These are phyloP conservation scores for Magnusiomyces tetraspermus DNA, from an alignment of 1,139 yeast genomes.

Conservation along the genomic window DNA sequence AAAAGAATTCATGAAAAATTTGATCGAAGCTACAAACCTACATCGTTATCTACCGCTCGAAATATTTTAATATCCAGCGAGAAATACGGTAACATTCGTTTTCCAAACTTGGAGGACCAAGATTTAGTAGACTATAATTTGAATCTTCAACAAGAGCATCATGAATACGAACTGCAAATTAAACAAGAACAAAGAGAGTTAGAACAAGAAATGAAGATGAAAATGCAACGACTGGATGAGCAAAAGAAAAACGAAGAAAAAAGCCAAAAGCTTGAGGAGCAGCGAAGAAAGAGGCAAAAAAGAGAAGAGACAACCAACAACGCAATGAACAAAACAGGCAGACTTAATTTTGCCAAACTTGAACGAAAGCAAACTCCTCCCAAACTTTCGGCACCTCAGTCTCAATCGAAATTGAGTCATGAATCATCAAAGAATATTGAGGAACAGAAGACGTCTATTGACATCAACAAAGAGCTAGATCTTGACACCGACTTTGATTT, in stretches of 20 bases:
- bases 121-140: not conserved
- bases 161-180: no score
- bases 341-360: no score
- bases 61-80: not conserved
- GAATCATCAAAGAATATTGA: no score
- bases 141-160: no score
- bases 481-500: no score
- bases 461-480: no score
- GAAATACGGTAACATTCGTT: not conserved
- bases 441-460: no score
- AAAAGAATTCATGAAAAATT: not conserved
- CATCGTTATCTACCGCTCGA: not conserved
- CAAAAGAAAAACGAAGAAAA: not conserved
- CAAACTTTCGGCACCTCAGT: no score
- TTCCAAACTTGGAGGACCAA: not conserved
- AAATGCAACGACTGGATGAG: not conserved
- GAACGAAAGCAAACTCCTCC: no score
- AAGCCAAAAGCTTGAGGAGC: not conserved
- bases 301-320: not conserved
- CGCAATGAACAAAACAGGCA: no score
- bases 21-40: not conserved
- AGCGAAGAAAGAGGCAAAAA: not conserved
- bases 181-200: no score
- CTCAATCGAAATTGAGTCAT: no score
- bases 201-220: not conserved